Conservation (phyloP, 352 stramenopile species). For the Phytophthora vignae region DNA sequence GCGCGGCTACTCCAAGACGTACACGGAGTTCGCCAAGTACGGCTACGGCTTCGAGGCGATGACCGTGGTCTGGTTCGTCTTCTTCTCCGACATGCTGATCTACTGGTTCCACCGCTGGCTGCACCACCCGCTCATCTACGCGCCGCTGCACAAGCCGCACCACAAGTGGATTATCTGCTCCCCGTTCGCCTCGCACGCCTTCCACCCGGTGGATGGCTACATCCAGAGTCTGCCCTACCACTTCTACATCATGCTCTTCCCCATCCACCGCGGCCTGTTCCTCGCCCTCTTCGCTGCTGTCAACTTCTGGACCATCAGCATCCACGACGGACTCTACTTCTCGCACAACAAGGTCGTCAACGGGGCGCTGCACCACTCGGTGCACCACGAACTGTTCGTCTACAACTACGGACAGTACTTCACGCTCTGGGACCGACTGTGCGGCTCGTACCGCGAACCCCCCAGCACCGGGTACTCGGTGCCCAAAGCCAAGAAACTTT, state of each 20-base stretch:
- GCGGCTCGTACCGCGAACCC: slow-evolving; percentile 69
- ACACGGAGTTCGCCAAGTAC: slow-evolving; percentile 51
- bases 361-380: slow-evolving; percentile 64
- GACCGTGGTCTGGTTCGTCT: slow-evolving; percentile 62
- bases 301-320: slow-evolving; percentile 86
- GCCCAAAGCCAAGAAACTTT: slow-evolving; percentile 28
- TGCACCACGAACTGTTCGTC: slow-evolving; percentile 75
- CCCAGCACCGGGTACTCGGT: slow-evolving; percentile 23
- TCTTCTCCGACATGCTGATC: slow-evolving; percentile 84
- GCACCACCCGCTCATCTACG: slow-evolving; percentile 73
- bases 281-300: slow-evolving; percentile 66
- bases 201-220: slow-evolving; percentile 78
- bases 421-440: slow-evolving; percentile 77
- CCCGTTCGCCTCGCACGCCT: slow-evolving; percentile 77
- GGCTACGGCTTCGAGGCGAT: slow-evolving; percentile 51
- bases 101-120: slow-evolving; percentile 86
- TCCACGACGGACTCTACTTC: slow-evolving; percentile 72
- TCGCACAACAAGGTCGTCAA: slow-evolving; percentile 72
- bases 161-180: slow-evolving; percentile 82
- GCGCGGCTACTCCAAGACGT: slow-evolving; percentile 64
- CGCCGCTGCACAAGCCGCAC: slow-evolving; percentile 73
- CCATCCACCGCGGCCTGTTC: slow-evolving; percentile 67
- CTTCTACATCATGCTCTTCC: slow-evolving; percentile 72
- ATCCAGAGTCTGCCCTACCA: slow-evolving; percentile 76
- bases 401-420: slow-evolving; percentile 85